Evolutionary conservation across 1,284 basidiomycete species (phyloP).

Genomic region (Fomitopsis betulina): DNA sequence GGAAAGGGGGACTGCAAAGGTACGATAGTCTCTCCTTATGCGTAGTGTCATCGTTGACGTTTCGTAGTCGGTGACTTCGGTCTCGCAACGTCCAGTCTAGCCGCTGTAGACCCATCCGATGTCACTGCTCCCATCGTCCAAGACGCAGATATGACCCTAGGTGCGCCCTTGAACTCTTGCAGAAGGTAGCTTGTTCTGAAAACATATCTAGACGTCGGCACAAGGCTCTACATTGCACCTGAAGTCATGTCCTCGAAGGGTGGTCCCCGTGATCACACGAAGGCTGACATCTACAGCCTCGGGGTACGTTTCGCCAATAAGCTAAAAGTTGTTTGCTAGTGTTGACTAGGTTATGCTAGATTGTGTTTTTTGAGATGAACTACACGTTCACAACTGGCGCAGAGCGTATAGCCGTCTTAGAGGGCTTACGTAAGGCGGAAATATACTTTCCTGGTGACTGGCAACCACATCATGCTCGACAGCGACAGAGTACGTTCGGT

Average conservation of each 20-base stretch:
- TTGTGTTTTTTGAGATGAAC: slow-evolving; percentile 99
- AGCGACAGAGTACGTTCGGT: slow-evolving; percentile 57
- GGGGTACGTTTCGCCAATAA: slow-evolving; percentile 48
- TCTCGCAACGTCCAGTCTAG: slow-evolving; percentile 80
- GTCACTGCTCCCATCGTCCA: slow-evolving; percentile 42
- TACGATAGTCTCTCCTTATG: slow-evolving; percentile 18
- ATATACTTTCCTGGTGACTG: slow-evolving; percentile 78
- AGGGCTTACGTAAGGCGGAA: slow-evolving; percentile 67
- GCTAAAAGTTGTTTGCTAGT: neutral
- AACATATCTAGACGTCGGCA: slow-evolving; percentile 72
- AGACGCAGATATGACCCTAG: slow-evolving; percentile 72
- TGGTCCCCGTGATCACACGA: slow-evolving; percentile 67
- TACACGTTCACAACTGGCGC: slow-evolving; percentile 83
- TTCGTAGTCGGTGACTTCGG: slow-evolving; percentile 86
- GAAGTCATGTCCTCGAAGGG: slow-evolving; percentile 68
- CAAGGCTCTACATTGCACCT: slow-evolving; percentile 90
- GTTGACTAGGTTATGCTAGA: slow-evolving; percentile 34
- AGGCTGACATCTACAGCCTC: slow-evolving; percentile 95
- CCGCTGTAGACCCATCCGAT: slow-evolving; percentile 68
- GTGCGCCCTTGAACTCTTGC: slow-evolving; percentile 32
- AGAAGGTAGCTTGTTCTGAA: neutral
- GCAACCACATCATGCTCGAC: slow-evolving; percentile 58
- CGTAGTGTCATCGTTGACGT: slow-evolving; percentile 1
- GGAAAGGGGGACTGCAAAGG: slow-evolving; percentile 88
- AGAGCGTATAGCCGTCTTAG: slow-evolving; percentile 83